Evolutionary conservation across 148 eudicot genomes (phyloP).

Genomic region (Cornus florida): DNA sequence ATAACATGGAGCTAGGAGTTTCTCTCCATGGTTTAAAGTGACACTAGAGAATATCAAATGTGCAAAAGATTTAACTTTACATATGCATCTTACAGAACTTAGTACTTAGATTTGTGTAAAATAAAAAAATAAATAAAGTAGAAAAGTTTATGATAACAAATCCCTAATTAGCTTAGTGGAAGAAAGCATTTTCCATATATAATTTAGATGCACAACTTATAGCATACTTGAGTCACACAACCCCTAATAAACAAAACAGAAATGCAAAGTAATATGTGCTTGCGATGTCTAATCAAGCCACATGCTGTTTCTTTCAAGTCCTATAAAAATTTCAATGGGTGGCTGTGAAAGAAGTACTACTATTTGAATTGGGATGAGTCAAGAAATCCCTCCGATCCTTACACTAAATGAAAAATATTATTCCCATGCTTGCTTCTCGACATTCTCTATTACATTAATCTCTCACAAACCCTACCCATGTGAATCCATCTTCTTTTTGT

Average conservation of each 20-base stretch:
- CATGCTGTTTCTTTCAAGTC: neutral
- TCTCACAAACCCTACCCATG: slow-evolving; percentile 14
- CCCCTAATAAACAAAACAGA: neutral
- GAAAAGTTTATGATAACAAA: neutral
- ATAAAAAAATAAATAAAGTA: too few species aligned
- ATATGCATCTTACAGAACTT: neutral
- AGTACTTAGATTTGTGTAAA: neutral
- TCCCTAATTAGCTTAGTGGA: slow-evolving; percentile 9
- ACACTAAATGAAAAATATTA: slow-evolving; percentile 37
- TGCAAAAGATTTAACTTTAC: neutral
- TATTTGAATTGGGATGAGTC: slow-evolving; percentile 19
- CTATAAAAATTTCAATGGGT: slow-evolving; percentile 7
- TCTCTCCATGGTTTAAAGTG: neutral
- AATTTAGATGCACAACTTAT: neutral
- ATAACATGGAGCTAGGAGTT: neutral
- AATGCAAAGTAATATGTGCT: neutral
- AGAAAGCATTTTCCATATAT: neutral
- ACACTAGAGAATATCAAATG: neutral
- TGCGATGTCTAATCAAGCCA: neutral
- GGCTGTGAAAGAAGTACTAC: slow-evolving; percentile 4
- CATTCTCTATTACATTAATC: neutral
- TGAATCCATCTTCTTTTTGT: slow-evolving; percentile 1
- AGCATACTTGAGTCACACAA: neutral
- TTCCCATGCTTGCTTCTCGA: slow-evolving; percentile 20
- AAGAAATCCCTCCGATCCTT: slow-evolving; percentile 15